These are phyloP conservation scores for Aspergillus awamori DNA, from an alignment of 2,329 filamentous ascomycete genomes.

Conservation along the genomic window DNA sequence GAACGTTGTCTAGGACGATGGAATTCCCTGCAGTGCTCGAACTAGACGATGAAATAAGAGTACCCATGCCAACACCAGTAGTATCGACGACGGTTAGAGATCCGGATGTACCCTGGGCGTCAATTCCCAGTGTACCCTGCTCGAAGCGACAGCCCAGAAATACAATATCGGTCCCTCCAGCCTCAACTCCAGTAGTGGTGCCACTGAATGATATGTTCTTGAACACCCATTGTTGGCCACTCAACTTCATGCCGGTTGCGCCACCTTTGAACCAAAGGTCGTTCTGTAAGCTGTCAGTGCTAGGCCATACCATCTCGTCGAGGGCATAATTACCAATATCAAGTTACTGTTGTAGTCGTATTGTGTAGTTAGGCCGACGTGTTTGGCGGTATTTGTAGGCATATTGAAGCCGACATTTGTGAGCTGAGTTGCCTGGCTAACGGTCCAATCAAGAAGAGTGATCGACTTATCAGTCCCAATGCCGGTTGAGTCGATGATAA, in stretches of 20 bases:
- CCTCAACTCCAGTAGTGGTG: conserved; percentile 57
- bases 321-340: conserved; percentile 30
- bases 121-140: conserved; percentile 28
- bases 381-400: conserved; percentile 34
- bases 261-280: conserved; percentile 34
- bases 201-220: conserved; percentile 62
- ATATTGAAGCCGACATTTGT: conserved; percentile 44
- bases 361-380: conserved; percentile 39
- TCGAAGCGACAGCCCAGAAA: conserved; percentile 31
- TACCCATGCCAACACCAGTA: conserved; percentile 14
- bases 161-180: conserved; percentile 38
- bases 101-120: conserved; percentile 26
- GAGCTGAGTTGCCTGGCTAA: conserved; percentile 44
- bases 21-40: conserved; percentile 35
- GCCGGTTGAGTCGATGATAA: conserved; percentile 42
- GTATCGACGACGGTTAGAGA: conserved; percentile 29
- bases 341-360: conserved; percentile 33
- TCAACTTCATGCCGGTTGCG: conserved; percentile 34
- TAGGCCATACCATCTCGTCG: not conserved
- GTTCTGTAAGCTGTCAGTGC: conserved; percentile 21
- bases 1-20: conserved; percentile 36
- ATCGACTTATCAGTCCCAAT: conserved; percentile 30
- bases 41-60: conserved; percentile 28
- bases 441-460: conserved; percentile 43
- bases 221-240: conserved; percentile 39